Evolutionary conservation across 1,284 basidiomycete genomes (phyloP), one percentile per base, ranked within the genome.

Genomic region (Melampsora americana): DNA sequence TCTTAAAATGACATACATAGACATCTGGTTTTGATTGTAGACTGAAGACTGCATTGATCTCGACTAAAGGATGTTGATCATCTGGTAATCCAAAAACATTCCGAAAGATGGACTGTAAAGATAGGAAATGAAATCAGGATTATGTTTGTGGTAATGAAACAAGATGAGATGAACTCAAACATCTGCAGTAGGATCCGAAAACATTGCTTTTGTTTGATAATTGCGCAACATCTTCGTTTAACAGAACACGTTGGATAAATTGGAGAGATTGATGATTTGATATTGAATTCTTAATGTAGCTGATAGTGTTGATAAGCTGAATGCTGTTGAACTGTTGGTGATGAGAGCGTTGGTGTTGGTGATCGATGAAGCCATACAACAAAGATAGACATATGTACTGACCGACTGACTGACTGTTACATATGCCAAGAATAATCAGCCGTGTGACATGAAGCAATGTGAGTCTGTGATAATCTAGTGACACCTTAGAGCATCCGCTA

Each of bases 31-130:
- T 87, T 26, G 89, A 92, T 78, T 92, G 86, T 48, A 96, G 85
- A 81, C 89, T 92, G 77, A 97, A 85, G 44, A 95, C 91, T 18
- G 93, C 92, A 80, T 90, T 93, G 79, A 96, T 93, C 78, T 96
- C 93, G 70, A 78, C 39, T n/a, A 77, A 44, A 6, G 74, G 66
- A 64, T 64, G 67, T 66, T 77, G 74, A 46, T 69, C 66, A 50
- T 69, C 46, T 62, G 74, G 74, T 46, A 77, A 46, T 39, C 74
- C 74, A 64, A 77, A 77, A 28, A 61, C 73, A 64, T 75, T 67
- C 20, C 73, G 66, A 67, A 75, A 75, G 44, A 77, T 69, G 5
- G 74, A 50, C 74, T 77, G 48, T 39, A 39, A 26, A 39, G 28
- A 32, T 5, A 2, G 16, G 28, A 20, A 65, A 26, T 64, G n/a